Conservation (phyloP, 2,329 filamentous ascomycete species). For the Camillea tinctor region DNA sequence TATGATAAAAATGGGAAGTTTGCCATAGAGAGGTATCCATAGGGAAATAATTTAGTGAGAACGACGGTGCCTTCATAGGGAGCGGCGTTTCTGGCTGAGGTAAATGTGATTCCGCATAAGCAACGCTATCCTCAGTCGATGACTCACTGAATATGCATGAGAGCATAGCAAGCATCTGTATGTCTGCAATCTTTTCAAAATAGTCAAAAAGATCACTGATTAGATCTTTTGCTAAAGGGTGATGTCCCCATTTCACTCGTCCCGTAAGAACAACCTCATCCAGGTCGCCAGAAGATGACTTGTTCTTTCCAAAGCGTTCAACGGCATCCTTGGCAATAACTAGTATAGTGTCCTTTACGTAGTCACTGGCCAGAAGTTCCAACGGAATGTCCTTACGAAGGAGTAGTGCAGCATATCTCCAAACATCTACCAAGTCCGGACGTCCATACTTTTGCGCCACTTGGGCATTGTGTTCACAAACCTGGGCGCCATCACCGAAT, state of each 20-base stretch:
- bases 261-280: slow-evolving; percentile 45
- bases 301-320: slow-evolving; percentile 37
- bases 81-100: slow-evolving; percentile 61
- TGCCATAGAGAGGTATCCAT: slow-evolving; percentile 54
- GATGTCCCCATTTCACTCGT: slow-evolving; percentile 66
- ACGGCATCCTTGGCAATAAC: slow-evolving; percentile 67
- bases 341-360: slow-evolving; percentile 59
- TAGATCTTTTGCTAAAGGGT: slow-evolving; percentile 61
- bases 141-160: slow-evolving; percentile 68
- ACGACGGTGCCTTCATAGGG: slow-evolving; percentile 63
- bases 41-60: slow-evolving; percentile 66
- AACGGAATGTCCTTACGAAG: slow-evolving; percentile 75
- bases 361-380: slow-evolving; percentile 56
- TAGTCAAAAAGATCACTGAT: slow-evolving; percentile 62
- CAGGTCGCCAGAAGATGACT: slow-evolving; percentile 5
- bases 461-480: slow-evolving; percentile 80
- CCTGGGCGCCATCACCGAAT: slow-evolving; percentile 75
- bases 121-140: slow-evolving; percentile 52
- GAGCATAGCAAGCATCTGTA: slow-evolving; percentile 72
- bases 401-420: slow-evolving; percentile 77
- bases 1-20: slow-evolving; percentile 41
- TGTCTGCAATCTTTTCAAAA: slow-evolving; percentile 60
- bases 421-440: slow-evolving; percentile 74
- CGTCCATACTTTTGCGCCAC: slow-evolving; percentile 72
- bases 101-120: slow-evolving; percentile 56